Percentiles rank a stretch among this genome's conserved stretches.
These are phyloP conservation scores for Priceomyces fermenticarens DNA, from an alignment of 805 yeast genomes.

Conservation along the genomic window DNA sequence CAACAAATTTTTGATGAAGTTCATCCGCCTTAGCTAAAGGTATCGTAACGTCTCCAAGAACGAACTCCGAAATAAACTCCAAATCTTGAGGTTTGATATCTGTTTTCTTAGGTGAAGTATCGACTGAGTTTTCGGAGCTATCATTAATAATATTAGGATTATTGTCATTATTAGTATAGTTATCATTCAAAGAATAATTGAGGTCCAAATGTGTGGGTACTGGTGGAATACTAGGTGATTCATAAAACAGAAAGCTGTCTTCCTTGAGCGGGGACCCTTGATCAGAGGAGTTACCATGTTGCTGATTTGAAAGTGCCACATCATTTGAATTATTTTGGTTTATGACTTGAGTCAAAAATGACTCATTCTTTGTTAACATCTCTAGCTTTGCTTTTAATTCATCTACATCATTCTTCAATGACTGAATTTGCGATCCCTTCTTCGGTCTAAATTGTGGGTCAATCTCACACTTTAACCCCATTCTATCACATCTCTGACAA, in stretches of 20 bases:
- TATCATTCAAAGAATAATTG: constrained; percentile 13
- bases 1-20: constrained; percentile 67
- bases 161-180: constrained; percentile 3
- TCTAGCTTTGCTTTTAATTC: constrained; percentile 73
- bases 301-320: constrained; percentile 11
- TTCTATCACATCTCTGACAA: constrained; percentile 77
- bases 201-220: constrained; percentile 8
- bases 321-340: constrained; percentile 39
- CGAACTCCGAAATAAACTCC: constrained; percentile 53
- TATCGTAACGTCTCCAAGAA: constrained; percentile 71
- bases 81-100: constrained; percentile 2
- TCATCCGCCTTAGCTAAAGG: constrained; percentile 66
- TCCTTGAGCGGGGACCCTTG: constrained; percentile 8
- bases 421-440: constrained; percentile 86
- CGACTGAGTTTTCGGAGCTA: constrained; percentile 30
- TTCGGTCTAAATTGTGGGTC: constrained; percentile 91
- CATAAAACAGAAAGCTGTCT: constrained; percentile 7
- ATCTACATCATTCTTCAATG: constrained; percentile 79
- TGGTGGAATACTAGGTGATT: constrained; percentile 9
- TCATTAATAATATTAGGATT: constrained; percentile 18
- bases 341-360: constrained; percentile 62
- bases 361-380: constrained; percentile 59
- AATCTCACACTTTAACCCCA: constrained; percentile 78
- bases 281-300: constrained; percentile 7
- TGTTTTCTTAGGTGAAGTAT: constrained; percentile 1